Conservation (phyloP, 331 rosid genomes). For the Spiraea crenata region DNA sequence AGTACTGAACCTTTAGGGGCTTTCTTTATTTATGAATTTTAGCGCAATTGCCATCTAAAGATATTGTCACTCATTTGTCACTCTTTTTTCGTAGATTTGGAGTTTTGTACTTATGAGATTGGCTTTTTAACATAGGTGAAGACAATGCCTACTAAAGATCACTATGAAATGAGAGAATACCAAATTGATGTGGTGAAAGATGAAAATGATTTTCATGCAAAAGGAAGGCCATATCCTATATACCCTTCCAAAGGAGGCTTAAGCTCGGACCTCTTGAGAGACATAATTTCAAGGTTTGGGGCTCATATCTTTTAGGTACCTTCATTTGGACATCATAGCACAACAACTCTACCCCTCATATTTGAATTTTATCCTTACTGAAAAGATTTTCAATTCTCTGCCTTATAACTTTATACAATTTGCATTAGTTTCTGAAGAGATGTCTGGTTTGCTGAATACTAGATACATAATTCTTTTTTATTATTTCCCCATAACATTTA, state of each 20-base stretch:
- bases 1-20: background rate
- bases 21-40: background rate
- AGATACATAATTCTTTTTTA: background rate
- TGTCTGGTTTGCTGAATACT: slow-evolving; percentile 2
- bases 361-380: background rate
- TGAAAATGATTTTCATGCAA: slow-evolving; percentile 49
- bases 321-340: slow-evolving; percentile 11
- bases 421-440: background rate
- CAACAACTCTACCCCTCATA: background rate
- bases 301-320: slow-evolving; percentile 9
- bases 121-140: slow-evolving; percentile 51
- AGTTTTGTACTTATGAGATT: slow-evolving; percentile 16
- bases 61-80: slow-evolving; percentile 7
- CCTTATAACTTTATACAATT: background rate
- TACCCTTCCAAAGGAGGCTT: slow-evolving; percentile 85
- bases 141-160: slow-evolving; percentile 61
- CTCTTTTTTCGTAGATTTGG: slow-evolving; percentile 18
- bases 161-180: slow-evolving; percentile 90
- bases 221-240: slow-evolving; percentile 89
- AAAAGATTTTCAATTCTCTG: background rate
- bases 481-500: background rate
- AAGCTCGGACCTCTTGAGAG: slow-evolving; percentile 63
- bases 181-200: slow-evolving; percentile 79
- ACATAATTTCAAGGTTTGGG: slow-evolving; percentile 72
- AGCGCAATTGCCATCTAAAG: background rate